These are phyloP conservation scores for Gamsiella multidivaricata DNA, from an alignment of 192 early-diverging fungal species.

Conservation along the genomic window DNA sequence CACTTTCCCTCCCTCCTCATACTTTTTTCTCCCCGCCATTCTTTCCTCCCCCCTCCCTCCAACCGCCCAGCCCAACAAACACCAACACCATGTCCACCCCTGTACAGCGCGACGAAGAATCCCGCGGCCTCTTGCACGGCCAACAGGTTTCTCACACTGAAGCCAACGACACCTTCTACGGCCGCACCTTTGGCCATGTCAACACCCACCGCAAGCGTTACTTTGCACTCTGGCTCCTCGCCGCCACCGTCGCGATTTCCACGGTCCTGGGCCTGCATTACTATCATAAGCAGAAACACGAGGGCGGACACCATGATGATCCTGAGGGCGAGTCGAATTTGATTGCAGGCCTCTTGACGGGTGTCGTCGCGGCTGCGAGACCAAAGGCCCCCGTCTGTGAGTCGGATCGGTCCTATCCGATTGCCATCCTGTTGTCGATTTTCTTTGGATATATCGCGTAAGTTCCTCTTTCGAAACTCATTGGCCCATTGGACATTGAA, in stretches of 20 bases:
- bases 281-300: constrained; percentile 16
- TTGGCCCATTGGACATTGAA: neutral
- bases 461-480: too few relatives aligned
- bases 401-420: constrained; percentile 61
- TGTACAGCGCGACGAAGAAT: constrained; percentile 18
- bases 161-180: constrained; percentile 44
- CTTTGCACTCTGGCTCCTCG: constrained; percentile 40
- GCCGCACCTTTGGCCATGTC: constrained; percentile 40
- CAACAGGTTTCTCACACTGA: neutral
- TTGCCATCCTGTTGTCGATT: constrained; percentile 60
- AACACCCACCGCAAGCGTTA: constrained; percentile 48
- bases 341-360: neutral
- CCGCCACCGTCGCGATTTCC: constrained; percentile 20
- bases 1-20: neutral
- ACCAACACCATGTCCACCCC: constrained; percentile 15
- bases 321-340: constrained; percentile 4
- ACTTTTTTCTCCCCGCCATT: neutral
- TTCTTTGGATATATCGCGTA: constrained; percentile 63
- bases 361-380: neutral
- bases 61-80: too few relatives aligned
- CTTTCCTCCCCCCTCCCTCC: neutral
- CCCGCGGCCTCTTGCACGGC: constrained; percentile 10
- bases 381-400: constrained; percentile 33
- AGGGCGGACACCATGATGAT: neutral
- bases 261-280: constrained; percentile 37